Evolutionary conservation across 2,329 filamentous ascomycete species (phyloP), one percentile per base, ranked within the genome.

Genomic region (Aspergillus luchuensis): DNA sequence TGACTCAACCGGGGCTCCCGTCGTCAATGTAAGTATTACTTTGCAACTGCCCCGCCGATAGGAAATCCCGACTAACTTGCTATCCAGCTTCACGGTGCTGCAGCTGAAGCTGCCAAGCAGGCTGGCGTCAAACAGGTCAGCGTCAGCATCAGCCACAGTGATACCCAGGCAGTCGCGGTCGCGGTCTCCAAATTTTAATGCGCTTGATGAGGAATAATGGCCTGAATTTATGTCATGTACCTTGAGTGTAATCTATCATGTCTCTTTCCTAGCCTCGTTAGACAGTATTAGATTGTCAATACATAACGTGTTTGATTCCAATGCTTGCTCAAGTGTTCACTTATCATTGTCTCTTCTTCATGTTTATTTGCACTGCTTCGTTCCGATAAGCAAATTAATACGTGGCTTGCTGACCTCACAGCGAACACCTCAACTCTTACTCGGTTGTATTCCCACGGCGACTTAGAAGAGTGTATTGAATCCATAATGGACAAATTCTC

Each of bases 91-190:
- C 89, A 94, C 68, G 95, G 94, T 67, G 87, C 91, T 63, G 95
- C 95, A 56, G 87, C 92, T 64, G 80, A 86, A 56, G 92, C 91
- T 57, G 95, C 95, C n/a, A 88, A 90, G 76, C 85, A 91, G 76
- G 92, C 90, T 25, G 92, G 93, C 63, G 88, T 98, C 47, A 96
- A 94, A 83, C 87, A 88, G 58, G 89, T 98, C 66, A 94, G 85
- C 66, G 90, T 99, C 68, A 97, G 92, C 73, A 97, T 99, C 74
- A 97, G 94, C 70, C 96, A 99, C 80, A 95, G 91, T 41, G 94
- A 98, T 69, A 89, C 85, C 61, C 95, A 99, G 79, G 93, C 95
- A 63, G 93, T 98, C 72, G 94, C 95, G 49, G 91, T 99, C 71
- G 95, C 96, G 2, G 90, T 96, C 62, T 89, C 92, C 58, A 89